Conservation (phyloP, 129 eudicot species). For the Mikania micrantha region DNA sequence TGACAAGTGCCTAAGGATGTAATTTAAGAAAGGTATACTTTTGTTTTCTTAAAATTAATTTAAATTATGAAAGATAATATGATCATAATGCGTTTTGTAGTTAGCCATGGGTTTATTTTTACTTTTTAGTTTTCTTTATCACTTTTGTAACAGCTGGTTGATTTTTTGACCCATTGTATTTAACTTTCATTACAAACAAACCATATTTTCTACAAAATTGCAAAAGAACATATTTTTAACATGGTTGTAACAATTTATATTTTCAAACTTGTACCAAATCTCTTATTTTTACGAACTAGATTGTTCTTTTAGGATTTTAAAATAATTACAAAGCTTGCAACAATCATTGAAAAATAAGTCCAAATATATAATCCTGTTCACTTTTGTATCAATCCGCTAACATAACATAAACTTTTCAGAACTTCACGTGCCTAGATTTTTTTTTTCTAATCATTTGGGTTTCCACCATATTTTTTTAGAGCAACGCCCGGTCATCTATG, state of each 20-base stretch:
- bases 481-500: too few relatives aligned
- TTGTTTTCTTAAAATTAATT: too few relatives aligned
- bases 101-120: slow-evolving; percentile 70
- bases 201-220: background rate
- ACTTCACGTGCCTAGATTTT: slow-evolving; percentile 17
- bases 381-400: slow-evolving; percentile 13
- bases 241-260: background rate
- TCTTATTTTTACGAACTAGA: background rate
- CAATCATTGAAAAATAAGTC: background rate
- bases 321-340: background rate
- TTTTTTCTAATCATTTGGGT: slow-evolving; percentile 7
- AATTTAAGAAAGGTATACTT: too few relatives aligned
- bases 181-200: slow-evolving; percentile 4
- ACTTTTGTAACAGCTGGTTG: background rate
- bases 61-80: slow-evolving; percentile 89
- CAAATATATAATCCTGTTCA: background rate
- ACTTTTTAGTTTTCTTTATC: background rate
- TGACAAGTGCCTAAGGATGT: too few relatives aligned
- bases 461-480: too few relatives aligned
- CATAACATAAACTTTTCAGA: slow-evolving; percentile 27
- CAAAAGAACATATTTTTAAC: background rate
- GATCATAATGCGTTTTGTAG: slow-evolving; percentile 74
- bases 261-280: background rate
- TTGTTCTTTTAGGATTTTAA: background rate
- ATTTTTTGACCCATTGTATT: background rate